Percentiles rank a stretch among this genome's conserved stretches.
These are phyloP conservation scores for Podosphaera xanthii DNA, from an alignment of 2,329 filamentous ascomycete genomes.

Conservation along the genomic window DNA sequence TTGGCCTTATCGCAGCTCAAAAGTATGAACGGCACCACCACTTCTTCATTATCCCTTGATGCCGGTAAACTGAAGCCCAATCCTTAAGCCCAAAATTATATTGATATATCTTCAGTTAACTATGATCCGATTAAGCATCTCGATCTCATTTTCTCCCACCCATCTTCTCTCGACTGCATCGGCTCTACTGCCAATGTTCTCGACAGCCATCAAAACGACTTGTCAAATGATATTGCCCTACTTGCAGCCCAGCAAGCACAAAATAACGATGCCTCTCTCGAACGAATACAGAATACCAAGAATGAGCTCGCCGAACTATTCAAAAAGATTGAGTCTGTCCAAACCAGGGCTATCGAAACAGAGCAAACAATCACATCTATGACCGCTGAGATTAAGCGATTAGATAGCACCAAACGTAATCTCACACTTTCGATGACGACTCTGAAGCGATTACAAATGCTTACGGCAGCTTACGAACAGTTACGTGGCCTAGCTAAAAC, in stretches of 20 bases:
- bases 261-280: slow-evolving; percentile 67
- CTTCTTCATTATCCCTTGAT: slow-evolving; percentile 14
- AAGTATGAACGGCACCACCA: slow-evolving; percentile 15
- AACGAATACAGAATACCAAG: slow-evolving; percentile 79
- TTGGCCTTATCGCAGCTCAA: neutral
- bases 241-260: slow-evolving; percentile 58
- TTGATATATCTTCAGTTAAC: slow-evolving; percentile 29
- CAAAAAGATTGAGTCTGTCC: slow-evolving; percentile 82
- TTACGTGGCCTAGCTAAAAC: slow-evolving; percentile 61
- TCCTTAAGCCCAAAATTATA: slow-evolving; percentile 1
- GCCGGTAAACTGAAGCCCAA: slow-evolving; percentile 11
- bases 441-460: slow-evolving; percentile 89
- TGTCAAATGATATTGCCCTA: slow-evolving; percentile 53
- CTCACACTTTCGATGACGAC: slow-evolving; percentile 94
- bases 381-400: slow-evolving; percentile 94
- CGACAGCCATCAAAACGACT: slow-evolving; percentile 53
- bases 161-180: slow-evolving; percentile 61
- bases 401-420: slow-evolving; percentile 92
- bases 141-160: slow-evolving; percentile 80
- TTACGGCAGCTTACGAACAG: slow-evolving; percentile 98
- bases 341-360: slow-evolving; percentile 69
- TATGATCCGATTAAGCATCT: slow-evolving; percentile 88
- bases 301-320: slow-evolving; percentile 76
- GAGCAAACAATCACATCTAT: slow-evolving; percentile 94
- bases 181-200: slow-evolving; percentile 52